Conservation (phyloP, 2,329 filamentous ascomycete species). For the Hypoxylon sp. region DNA sequence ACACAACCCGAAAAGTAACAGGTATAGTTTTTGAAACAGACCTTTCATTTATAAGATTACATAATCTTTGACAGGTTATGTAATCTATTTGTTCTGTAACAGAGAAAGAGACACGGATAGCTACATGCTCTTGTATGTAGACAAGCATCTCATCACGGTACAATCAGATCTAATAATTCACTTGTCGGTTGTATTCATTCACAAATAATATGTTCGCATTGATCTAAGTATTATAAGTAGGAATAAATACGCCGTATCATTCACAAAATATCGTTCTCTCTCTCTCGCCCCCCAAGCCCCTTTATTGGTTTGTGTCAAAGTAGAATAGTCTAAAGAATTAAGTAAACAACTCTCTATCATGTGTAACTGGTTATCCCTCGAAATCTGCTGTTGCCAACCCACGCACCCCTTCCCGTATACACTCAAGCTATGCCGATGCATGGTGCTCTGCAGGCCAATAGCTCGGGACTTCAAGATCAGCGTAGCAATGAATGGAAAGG, state of each 20-base stretch:
- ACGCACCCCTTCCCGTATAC: slow-evolving; percentile 15
- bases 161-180: slow-evolving; percentile 6
- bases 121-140: neutral
- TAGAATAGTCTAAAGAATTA: neutral
- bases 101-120: neutral
- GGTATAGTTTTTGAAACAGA: slow-evolving; percentile 1
- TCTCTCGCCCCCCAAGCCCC: too few species aligned
- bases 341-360: slow-evolving; percentile 1
- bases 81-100: neutral
- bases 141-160: neutral
- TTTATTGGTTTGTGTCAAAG: neutral
- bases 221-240: neutral
- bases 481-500: neutral
- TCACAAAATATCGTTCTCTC: neutral
- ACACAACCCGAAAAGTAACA: neutral
- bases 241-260: neutral
- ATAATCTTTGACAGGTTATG: neutral
- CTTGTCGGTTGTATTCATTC: neutral
- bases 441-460: slow-evolving; percentile 15
- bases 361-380: slow-evolving; percentile 22
- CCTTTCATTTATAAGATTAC: neutral
- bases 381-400: slow-evolving; percentile 33
- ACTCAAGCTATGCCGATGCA: neutral
- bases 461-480: neutral
- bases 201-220: neutral